Percentiles rank a stretch among this genome's conserved stretches.
Conservation (phyloP, 2,329 filamentous ascomycete genomes). For the Dothistroma septosporum region DNA sequence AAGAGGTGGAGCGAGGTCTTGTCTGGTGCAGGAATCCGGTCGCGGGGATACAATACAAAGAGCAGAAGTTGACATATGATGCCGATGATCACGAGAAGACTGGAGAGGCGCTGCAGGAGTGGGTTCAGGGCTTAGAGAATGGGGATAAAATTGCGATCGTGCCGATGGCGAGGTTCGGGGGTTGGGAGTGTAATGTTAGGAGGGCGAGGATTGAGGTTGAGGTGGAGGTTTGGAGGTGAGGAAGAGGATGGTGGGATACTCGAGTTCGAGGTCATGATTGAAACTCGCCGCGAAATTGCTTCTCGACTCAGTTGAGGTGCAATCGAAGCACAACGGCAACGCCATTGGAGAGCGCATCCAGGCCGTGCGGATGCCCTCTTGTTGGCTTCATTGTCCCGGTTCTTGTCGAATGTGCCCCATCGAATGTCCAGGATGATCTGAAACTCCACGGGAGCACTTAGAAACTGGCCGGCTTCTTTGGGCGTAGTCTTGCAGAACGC, state of each 20-base stretch:
- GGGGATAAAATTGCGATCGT: conserved; percentile 13
- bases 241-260: background rate
- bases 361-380: no score
- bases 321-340: background rate
- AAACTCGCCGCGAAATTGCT: no score
- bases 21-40: conserved; percentile 8
- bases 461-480: background rate
- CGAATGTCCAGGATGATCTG: background rate
- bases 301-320: background rate
- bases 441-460: background rate
- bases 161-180: conserved; percentile 15
- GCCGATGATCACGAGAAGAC: background rate
- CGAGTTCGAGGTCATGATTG: background rate
- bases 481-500: background rate
- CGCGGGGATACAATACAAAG: background rate
- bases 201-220: conserved; percentile 15
- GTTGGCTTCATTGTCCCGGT: no score
- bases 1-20: conserved; percentile 9
- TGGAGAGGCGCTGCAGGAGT: conserved; percentile 6
- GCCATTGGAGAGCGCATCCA: background rate
- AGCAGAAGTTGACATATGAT: background rate
- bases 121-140: conserved; percentile 7
- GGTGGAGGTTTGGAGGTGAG: conserved; percentile 15
- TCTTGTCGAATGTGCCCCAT: background rate
- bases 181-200: conserved; percentile 12